A percentile compares a stretch with the other conserved stretches of the same genome.
phyloP scores from a whole-genome alignment of 139 green algal genomes.

The Coelastrella sp. region DNA sequence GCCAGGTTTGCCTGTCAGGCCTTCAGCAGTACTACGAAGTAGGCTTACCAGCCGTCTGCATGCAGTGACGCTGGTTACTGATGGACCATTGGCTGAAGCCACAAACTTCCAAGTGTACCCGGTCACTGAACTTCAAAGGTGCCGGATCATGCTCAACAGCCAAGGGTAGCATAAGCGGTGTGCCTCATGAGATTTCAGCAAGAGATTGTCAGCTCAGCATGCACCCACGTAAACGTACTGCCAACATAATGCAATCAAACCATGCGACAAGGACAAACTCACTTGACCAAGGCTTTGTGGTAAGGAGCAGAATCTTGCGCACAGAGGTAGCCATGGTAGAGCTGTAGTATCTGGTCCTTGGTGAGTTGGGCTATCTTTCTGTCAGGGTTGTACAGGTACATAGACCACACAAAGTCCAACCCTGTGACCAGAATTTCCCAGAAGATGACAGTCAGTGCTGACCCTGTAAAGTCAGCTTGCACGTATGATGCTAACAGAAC shows the following conservation, averaged over 20 bases:
- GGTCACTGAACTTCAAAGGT: no score
- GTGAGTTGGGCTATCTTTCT: constrained; percentile 19
- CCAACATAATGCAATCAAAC: not conserved
- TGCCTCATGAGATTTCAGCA: no score
- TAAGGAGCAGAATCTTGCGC: not conserved
- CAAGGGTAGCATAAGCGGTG: no score
- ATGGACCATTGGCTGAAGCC: no score
- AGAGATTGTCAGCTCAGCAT: no score
- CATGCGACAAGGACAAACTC: not conserved
- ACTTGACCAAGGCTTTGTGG: constrained; percentile 13
- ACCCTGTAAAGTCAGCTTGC: not conserved
- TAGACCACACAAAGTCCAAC: constrained; percentile 63
- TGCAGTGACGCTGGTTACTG: no score
- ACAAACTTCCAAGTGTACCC: not conserved
- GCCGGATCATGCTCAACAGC: no score
- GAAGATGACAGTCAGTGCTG: not conserved
- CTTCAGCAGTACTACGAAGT: not conserved
- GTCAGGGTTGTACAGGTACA: constrained; percentile 57
- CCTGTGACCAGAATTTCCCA: constrained; percentile 14
- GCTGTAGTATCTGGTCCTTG: not conserved
- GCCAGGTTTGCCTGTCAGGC: not conserved
- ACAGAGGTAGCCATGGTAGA: constrained; percentile 15
- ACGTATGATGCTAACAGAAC: no score
- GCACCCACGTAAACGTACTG: no score
- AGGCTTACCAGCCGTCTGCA: not conserved